These are phyloP conservation scores for Westerdykella sp. DNA, from an alignment of 2,329 filamentous ascomycete genomes.

Conservation along the genomic window DNA sequence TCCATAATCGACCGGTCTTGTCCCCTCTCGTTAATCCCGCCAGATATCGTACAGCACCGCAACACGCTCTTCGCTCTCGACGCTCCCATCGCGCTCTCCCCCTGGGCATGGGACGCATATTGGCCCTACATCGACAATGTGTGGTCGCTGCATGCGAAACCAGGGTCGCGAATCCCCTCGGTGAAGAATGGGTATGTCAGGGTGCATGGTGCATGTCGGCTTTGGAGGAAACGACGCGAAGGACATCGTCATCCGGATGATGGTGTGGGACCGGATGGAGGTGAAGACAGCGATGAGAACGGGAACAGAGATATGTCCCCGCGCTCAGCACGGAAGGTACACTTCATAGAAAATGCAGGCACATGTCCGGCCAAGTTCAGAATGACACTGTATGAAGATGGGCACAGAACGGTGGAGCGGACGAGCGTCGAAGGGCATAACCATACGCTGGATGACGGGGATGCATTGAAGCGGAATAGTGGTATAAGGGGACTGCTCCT, in stretches of 20 bases:
- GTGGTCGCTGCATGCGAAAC: conserved; percentile 15
- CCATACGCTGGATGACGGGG: conserved; percentile 16
- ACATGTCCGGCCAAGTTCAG: conserved; percentile 17
- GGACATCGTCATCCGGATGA: no score
- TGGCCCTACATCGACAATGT: conserved; percentile 20
- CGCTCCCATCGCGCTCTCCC: conserved; percentile 13
- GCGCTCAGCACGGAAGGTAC: no score
- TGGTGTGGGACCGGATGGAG: no score
- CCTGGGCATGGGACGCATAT: conserved; percentile 12
- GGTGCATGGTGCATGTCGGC: conserved; percentile 14
- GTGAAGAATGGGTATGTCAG: conserved; percentile 8
- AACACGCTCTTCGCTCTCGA: conserved; percentile 14
- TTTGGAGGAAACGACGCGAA: conserved; percentile 5
- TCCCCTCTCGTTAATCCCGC: conserved; percentile 11
- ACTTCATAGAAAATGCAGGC: conserved; percentile 1
- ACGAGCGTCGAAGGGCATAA: conserved; percentile 10
- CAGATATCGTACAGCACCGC: conserved; percentile 15
- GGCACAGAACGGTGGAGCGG: conserved; percentile 10
- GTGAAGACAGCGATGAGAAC: no score
- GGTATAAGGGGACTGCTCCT: conserved; percentile 11
- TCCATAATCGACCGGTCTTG: conserved; percentile 2
- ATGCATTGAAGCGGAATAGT: conserved; percentile 13
- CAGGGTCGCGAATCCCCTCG: background rate
- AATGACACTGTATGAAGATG: conserved; percentile 13
- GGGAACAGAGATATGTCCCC: no score